Base-by-base conservation (phyloP, 768 basidiomycete species). In the Amanita inopinata region DNA sequence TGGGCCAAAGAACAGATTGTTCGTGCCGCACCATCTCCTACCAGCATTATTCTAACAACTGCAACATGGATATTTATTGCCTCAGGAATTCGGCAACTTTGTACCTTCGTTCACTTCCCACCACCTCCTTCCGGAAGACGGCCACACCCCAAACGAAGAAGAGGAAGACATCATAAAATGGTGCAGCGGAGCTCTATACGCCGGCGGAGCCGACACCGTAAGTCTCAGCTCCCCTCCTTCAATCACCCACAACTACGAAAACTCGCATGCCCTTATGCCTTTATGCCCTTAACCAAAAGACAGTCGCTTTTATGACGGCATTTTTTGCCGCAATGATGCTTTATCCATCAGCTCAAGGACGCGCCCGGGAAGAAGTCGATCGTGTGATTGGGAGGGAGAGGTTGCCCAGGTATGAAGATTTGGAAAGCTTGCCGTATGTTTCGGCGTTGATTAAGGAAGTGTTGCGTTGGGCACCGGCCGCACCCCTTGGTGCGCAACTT, bases 321-420 rank as follows among this genome's bases (percentile, higher is more conserved):
- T 65, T 70, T 45, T 46, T 67, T 40, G 51, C 63, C 14, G 51
- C 60, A 3, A 67, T 70, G 65, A 52, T 57, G 2, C 42, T 60
- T 5, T 47, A 67, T 38, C 70, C 67, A 1, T 62, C 65, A 0
- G 56, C 59, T 1, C 63, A 65, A 50, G 50, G 43, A 40, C 56
- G 56, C 18, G 67, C 64, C 1, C 68, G 70, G 37, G 48, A 46
- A 5, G 70, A 69, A 34, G 54, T 73, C 8, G 66, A 71, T 24
- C 33, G 38, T 1, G 52, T 66, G 8, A 40, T 58, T 12, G 63
- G 62, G 3, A 40, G 39, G 7, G 52, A 56, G 18, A 56, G 64
- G 0, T 51, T 70, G 5, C 65, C 66, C 1, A 59, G 48, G 0
- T 41, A 61, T n/a, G 58, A 56, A 2, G 66, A 71, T 40, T 49